These are phyloP conservation scores for Alisma plantagoaquatica DNA, from an alignment of 106 monocot species.

Conservation along the genomic window DNA sequence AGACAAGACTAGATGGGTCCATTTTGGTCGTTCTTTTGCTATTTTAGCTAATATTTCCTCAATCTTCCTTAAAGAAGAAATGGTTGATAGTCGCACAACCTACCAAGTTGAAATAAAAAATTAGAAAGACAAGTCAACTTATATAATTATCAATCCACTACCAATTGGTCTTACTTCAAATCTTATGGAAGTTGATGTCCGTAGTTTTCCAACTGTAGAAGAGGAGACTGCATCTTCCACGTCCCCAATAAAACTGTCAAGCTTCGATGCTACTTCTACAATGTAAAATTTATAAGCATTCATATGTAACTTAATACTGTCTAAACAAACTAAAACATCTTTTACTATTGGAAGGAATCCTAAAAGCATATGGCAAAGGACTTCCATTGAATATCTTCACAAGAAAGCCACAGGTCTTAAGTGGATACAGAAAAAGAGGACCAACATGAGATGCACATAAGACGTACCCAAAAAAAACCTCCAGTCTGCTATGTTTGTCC, in stretches of 20 bases:
- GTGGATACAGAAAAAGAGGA: too few species aligned
- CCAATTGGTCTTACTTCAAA: slow-evolving; percentile 38
- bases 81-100: slow-evolving; percentile 39
- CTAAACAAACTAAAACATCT: too few species aligned
- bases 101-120: slow-evolving; percentile 11
- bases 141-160: not conserved
- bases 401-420: too few species aligned
- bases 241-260: slow-evolving; percentile 83
- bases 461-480: too few species aligned
- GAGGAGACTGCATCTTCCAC: slow-evolving; percentile 96
- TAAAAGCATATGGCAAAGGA: too few species aligned
- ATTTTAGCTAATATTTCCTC: slow-evolving; percentile 60
- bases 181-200: slow-evolving; percentile 22
- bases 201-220: slow-evolving; percentile 56
- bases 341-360: too few species aligned
- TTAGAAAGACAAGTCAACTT: not conserved
- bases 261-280: slow-evolving; percentile 75
- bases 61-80: slow-evolving; percentile 55
- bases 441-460: too few species aligned
- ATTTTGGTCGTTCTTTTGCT: slow-evolving; percentile 51
- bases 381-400: too few species aligned
- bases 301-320: too few species aligned
- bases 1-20: slow-evolving; percentile 60
- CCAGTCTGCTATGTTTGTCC: too few species aligned
- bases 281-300: not conserved